Base-by-base conservation (phyloP, 768 basidiomycete genomes). In the Thelephora aurantiotincta region DNA sequence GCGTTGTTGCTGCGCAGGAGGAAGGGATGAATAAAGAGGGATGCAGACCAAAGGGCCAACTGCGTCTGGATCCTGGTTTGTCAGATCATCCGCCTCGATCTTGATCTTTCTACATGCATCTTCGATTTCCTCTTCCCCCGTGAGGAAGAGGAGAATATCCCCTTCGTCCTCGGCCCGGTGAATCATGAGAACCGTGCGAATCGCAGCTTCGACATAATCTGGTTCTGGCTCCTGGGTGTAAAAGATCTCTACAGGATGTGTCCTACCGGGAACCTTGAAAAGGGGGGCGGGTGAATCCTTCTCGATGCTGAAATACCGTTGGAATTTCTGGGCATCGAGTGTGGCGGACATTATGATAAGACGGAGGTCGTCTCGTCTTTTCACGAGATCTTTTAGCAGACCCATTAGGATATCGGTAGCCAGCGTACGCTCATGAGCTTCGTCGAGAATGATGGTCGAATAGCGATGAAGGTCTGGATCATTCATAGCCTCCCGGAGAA, bases 371-470 rank as follows among this genome's bases (percentile, higher is more conserved):
- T 72, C 50, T 30, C 92, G 78, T 54, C 72, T 74, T 58, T 77
- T 79, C 3, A 82, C 82, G 16, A 97, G 72, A 26, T 69, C 62
- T 63, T 96, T 97, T 26, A 94, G 71, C 11, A 97, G 70, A 50
- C 92, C 90, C 91, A 97, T 96, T 26, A 97, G 78, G 56, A 96
- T 91, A 65, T 97, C 92, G 37, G 93, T 96, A 1, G 93, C 88
- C 36, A 94, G 73, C 0, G 93, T 96, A 50, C 93, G 81, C 66
- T 97, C 93, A 67, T 97, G 93, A 6, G 89, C 92, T 67, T 97
- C 93, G 61, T 97, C 92, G 47, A 97, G 76, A 55, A 97, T 97
- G 64, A 97, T 89, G 18, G 92, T 94, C 19, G 88, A 91, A 62
- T 97, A 97, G 7, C 91, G 77, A 22, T 73, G 69, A 30, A 96